Evolutionary conservation across 2,329 filamentous ascomycete species (phyloP), one percentile per base, ranked within the genome.

Genomic region (Ophiocordyceps camponoti-rufipedis): DNA sequence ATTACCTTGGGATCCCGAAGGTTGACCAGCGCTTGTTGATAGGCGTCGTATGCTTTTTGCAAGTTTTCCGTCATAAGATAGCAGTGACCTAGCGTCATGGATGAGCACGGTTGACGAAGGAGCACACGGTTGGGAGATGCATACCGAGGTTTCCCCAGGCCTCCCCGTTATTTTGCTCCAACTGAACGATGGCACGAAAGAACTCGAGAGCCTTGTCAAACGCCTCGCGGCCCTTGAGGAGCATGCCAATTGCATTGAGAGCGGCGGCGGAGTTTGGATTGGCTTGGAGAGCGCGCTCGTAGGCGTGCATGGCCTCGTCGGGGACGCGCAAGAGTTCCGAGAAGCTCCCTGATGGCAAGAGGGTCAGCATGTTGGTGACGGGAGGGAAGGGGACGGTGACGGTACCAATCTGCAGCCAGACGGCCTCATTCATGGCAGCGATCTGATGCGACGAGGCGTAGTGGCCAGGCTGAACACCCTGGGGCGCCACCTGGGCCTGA

Each of bases 21-120:
- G 62, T 96, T 89, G 50, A 95, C 89, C 7, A 96, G 68, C 6
- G 91, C 91, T 59, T 93, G 86, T 61, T 98, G 91, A 60, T 98
- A 98, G 1, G 91, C 88, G 31, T 85, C 85, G 57, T 98, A 98
- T 1, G 91, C 91, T 58, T 96, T 87, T 64, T 96, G 91, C 32
- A 96, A 67, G 56, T 95, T 89, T 58, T 98, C 91, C 76, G 94
- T 94, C 91, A 98, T 98, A 28, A 98, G 71, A 60, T 89, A 94
- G 66, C 91, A 96, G 62, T 96, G 91, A n/a, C 91, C 86, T 89
- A 53, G 13, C 41, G 23, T 29, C 44, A 42, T 45, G 28, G 23
- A 52, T 54, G 46, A 56, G 49, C 43, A 45, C 23, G 23, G 5
- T 23, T 45, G 29, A 44, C 44, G 33, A 49, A 40, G 44, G n/a